phyloP scores from a whole-genome alignment of 75 land plant genomes.

The Ceratopteris richardii region DNA sequence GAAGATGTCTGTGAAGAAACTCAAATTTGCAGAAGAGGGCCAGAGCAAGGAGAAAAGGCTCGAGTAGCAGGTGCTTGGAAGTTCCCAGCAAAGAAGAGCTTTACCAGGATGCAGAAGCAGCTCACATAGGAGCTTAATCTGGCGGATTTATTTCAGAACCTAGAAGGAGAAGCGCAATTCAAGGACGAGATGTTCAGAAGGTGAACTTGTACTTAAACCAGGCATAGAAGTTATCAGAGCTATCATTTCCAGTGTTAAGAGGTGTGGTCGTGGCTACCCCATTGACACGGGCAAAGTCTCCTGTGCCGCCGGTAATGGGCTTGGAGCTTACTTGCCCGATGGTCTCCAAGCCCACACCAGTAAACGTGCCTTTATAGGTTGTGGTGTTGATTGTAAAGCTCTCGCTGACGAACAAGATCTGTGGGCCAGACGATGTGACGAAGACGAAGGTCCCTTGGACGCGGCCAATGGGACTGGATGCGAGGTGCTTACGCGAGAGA shows the following conservation, averaged over 20 bases:
- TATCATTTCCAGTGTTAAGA: background rate
- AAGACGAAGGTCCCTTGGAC: slow-evolving; percentile 3
- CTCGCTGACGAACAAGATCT: background rate
- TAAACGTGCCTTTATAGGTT: background rate
- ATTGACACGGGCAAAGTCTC: background rate
- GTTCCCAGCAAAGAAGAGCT: too few species aligned
- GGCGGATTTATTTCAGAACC: too few species aligned
- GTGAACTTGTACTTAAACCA: slow-evolving; percentile 2
- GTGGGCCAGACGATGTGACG: background rate
- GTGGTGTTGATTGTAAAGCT: background rate
- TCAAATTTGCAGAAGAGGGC: too few species aligned
- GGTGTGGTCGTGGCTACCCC: slow-evolving; percentile 2
- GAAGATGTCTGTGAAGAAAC: too few species aligned
- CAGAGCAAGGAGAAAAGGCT: too few species aligned
- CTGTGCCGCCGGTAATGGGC: slow-evolving; percentile 2
- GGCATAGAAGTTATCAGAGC: background rate
- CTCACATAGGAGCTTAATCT: too few species aligned
- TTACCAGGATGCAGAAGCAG: too few species aligned
- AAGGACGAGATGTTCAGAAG: too few species aligned
- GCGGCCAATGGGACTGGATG: background rate
- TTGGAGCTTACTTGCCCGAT: background rate
- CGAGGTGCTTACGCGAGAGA: background rate
- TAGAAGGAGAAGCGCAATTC: too few species aligned
- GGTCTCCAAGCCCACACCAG: background rate
- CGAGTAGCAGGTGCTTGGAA: too few species aligned